Evolutionary conservation across 805 yeast genomes (phyloP).

Genomic region (Torulaspora gathmanii): DNA sequence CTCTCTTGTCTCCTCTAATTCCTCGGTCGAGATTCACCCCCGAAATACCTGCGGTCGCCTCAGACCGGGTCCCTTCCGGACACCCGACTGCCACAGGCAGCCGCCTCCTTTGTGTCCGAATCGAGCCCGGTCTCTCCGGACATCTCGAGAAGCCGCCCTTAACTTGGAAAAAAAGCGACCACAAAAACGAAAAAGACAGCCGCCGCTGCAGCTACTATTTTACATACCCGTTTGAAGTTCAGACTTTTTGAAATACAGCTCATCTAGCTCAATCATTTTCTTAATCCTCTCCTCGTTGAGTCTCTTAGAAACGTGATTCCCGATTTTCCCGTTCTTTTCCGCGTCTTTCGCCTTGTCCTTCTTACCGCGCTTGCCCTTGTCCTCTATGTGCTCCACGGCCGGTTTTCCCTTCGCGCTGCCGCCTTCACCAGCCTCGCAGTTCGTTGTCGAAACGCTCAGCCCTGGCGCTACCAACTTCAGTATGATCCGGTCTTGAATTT

Average conservation of each 20-base stretch:
- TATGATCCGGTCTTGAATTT: constrained; percentile 8
- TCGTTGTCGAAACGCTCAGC: neutral
- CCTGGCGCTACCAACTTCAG: constrained; percentile 8
- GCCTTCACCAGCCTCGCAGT: constrained; percentile 1
- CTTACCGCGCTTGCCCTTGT: constrained; percentile 1
- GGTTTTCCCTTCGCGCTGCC: neutral
- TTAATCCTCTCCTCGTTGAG: constrained; percentile 10
- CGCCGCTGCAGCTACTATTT: neutral
- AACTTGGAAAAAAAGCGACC: neutral
- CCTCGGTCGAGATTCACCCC: neutral
- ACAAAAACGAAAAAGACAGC: neutral
- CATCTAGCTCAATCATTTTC: constrained; percentile 18
- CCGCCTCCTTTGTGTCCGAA: neutral
- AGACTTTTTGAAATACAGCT: constrained; percentile 4
- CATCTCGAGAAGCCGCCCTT: too few species aligned
- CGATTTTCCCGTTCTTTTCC: neutral
- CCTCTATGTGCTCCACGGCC: constrained; percentile 7
- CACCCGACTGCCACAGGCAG: neutral
- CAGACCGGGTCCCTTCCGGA: neutral
- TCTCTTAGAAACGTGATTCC: constrained; percentile 4
- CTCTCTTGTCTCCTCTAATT: too few species aligned
- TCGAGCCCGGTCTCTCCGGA: neutral
- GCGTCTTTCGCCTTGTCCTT: neutral
- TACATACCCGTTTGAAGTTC: neutral
- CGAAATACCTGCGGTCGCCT: neutral